phyloP scores from a whole-genome alignment of 805 yeast species.

The Kuraishia capsulata region DNA sequence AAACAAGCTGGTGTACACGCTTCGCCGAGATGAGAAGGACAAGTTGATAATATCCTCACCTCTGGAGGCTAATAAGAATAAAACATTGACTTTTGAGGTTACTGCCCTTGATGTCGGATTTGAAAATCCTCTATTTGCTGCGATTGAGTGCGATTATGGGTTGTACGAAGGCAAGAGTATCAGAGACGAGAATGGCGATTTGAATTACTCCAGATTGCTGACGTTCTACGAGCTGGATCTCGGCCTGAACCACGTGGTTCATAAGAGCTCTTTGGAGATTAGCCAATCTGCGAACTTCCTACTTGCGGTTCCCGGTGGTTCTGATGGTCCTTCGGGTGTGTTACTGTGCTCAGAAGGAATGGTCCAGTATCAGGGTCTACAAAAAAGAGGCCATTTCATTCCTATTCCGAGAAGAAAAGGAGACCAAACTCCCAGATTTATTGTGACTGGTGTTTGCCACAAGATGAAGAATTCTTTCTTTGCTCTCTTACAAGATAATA shows the following conservation, averaged over 20 bases:
- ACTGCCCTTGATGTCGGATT: constrained; percentile 65
- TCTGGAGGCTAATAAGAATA: constrained; percentile 50
- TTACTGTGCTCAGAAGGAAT: constrained; percentile 51
- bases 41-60: constrained; percentile 57
- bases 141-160: constrained; percentile 57
- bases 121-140: constrained; percentile 80
- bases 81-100: constrained; percentile 40
- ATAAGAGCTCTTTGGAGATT: constrained; percentile 33
- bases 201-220: constrained; percentile 23
- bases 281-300: constrained; percentile 37
- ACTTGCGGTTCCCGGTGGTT: constrained; percentile 62
- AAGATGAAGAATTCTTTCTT: constrained; percentile 56
- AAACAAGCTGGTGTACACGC: constrained; percentile 60
- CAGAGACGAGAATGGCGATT: constrained; percentile 3
- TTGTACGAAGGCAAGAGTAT: constrained; percentile 19
- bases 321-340: constrained; percentile 65
- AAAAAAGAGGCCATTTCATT: constrained; percentile 24
- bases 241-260: constrained; percentile 72
- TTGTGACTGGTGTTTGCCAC: constrained; percentile 57
- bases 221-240: constrained; percentile 76
- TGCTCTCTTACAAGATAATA: constrained; percentile 55
- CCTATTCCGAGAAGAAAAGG: constrained; percentile 46
- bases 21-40: constrained; percentile 40
- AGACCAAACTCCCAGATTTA: constrained; percentile 17
- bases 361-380: constrained; percentile 40